These are phyloP conservation scores for Russula ochroleuca DNA, from an alignment of 768 basidiomycete genomes.

Conservation along the genomic window DNA sequence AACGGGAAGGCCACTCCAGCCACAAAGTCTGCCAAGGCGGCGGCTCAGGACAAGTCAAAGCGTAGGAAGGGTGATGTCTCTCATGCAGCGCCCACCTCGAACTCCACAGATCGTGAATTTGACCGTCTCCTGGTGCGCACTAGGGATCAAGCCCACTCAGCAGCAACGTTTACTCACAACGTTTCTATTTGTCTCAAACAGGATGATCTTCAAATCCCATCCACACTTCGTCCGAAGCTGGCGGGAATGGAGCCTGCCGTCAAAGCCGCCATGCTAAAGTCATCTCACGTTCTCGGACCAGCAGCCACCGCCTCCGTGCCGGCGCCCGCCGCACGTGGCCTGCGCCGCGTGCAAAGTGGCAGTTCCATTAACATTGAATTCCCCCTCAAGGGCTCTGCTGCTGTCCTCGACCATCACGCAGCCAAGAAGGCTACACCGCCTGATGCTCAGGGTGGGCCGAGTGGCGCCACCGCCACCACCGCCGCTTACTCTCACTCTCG, in stretches of 20 bases:
- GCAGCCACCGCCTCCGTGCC: slow-evolving; percentile 34
- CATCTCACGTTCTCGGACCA: slow-evolving; percentile 51
- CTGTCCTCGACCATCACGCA: slow-evolving; percentile 17
- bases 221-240: slow-evolving; percentile 71
- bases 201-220: slow-evolving; percentile 89
- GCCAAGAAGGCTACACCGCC: neutral
- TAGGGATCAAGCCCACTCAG: neutral
- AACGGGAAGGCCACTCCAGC: slow-evolving; percentile 24
- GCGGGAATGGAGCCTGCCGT: slow-evolving; percentile 77
- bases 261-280: slow-evolving; percentile 89
- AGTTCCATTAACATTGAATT: slow-evolving; percentile 60
- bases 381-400: slow-evolving; percentile 32
- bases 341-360: slow-evolving; percentile 69
- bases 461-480: neutral
- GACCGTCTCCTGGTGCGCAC: slow-evolving; percentile 70
- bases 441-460: neutral
- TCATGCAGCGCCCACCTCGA: slow-evolving; percentile 34
- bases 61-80: slow-evolving; percentile 33
- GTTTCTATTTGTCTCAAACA: slow-evolving; percentile 32
- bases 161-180: neutral
- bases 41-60: slow-evolving; percentile 42
- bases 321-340: slow-evolving; percentile 45
- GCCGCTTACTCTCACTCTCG: slow-evolving; percentile 41
- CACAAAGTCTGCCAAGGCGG: slow-evolving; percentile 36
- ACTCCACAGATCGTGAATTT: slow-evolving; percentile 64